Percentiles rank a stretch among this genome's conserved stretches.
Conservation (phyloP, 192 early-diverging fungal genomes). For the Cladochytrium replicatum region DNA sequence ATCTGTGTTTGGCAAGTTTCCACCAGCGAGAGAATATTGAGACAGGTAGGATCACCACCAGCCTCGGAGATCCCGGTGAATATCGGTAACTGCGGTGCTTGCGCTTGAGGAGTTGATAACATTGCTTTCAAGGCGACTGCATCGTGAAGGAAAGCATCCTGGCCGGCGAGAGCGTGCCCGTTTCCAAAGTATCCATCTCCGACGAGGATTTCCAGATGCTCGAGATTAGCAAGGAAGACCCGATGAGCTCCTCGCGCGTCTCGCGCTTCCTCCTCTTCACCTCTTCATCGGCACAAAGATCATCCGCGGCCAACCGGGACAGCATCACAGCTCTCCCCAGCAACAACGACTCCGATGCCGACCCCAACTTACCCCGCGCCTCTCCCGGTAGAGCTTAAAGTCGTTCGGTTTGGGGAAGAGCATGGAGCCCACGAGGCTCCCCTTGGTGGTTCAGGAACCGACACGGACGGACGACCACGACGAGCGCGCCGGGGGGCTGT, state of each 20-base stretch:
- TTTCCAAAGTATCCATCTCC: slow-evolving; percentile 77
- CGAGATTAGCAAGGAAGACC: slow-evolving; percentile 52
- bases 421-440: slow-evolving; percentile 84
- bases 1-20: no score
- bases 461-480: slow-evolving; percentile 88
- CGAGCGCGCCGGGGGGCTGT: no score
- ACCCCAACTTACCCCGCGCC: slow-evolving; percentile 17
- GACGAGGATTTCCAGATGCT: slow-evolving; percentile 48
- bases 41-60: no score
- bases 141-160: slow-evolving; percentile 90
- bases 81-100: no score
- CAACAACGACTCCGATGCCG: slow-evolving; percentile 26
- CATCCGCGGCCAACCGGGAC: slow-evolving; percentile 57
- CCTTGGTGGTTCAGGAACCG: slow-evolving; percentile 89
- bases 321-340: slow-evolving; percentile 26
- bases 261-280: slow-evolving; percentile 76
- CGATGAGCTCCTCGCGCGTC: slow-evolving; percentile 63
- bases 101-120: no score
- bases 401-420: no score
- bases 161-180: slow-evolving; percentile 92
- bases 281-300: slow-evolving; percentile 90
- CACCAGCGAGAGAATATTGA: no score
- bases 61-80: no score
- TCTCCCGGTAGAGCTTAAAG: slow-evolving; percentile 39
- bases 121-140: slow-evolving; percentile 91